Evolutionary conservation across 169 alveolate genomes (phyloP), one percentile per base, ranked within the genome.

Genomic region (Eimeria brunetti): DNA sequence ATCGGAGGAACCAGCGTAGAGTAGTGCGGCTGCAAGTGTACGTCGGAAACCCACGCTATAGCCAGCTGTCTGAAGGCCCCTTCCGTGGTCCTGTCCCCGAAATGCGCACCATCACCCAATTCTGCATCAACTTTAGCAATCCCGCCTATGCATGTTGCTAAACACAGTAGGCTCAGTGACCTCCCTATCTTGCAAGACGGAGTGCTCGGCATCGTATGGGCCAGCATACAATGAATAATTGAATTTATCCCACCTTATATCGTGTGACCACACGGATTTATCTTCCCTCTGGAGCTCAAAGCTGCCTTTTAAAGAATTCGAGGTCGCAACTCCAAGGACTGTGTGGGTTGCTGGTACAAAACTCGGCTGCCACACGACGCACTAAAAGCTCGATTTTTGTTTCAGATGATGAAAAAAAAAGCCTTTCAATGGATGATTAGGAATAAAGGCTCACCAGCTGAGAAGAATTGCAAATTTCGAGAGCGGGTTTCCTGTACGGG

Each of bases 31-130:
- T 78, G 88, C 67, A 78, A 27, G 49, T 78, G 88, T 46, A 78
- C 27, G 64, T 78, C 88, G 12, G 88, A 78, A 30, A 78, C 44
- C 88, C 88, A 78, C 67, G 88, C 88, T 8, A 78, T n/a, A 27
- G 88, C 64, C 27, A 78, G 41, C 38, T 49, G 67, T 1, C 67
- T 78, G 69, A 30, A 51, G 36, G 64, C 5, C 64, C 27, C n/a
- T 46, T 51, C 67, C 1, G 88, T 18, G 67, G n/a, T 67, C 7
- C 8, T 22, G 22, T 46, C 38, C 11, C 30, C 67, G 64, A 78
- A 46, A 46, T 27, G 27, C 46, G 46, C 67, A 8, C 9, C 88
- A 27, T n/a, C 88, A 8, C 88, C 44, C 36, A 27, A 14, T 44
- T 67, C 88, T 46, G 67, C 88, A 46, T n/a, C 41, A 14, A 2